phyloP scores from a whole-genome alignment of 2,329 filamentous ascomycete genomes.

The Fusarium ambrosium region DNA sequence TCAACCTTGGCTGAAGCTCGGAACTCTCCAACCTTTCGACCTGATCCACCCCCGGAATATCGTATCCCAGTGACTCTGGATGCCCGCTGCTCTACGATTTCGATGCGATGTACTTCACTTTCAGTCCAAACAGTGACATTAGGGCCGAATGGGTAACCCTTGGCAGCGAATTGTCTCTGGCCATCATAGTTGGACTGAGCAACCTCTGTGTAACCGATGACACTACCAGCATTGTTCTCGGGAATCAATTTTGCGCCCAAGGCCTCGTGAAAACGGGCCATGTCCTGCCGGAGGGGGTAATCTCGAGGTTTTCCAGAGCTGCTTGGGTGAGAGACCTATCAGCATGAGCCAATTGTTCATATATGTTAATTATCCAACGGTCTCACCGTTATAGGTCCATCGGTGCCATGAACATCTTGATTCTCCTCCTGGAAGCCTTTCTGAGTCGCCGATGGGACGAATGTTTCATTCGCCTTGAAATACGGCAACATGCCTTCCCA shows the following conservation, averaged over 20 bases:
- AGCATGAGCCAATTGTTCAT: background rate
- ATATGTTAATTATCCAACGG: too few species aligned
- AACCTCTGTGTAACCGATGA: background rate
- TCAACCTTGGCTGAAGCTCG: background rate
- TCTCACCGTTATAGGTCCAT: background rate
- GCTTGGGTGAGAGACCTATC: background rate
- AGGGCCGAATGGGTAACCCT: background rate
- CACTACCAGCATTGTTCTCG: background rate
- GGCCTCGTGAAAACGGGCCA: background rate
- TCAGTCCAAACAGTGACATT: background rate
- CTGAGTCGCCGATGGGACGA: background rate
- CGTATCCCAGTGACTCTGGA: background rate
- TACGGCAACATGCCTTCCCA: background rate
- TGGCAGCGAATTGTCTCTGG: background rate
- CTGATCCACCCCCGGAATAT: rapidly evolving
- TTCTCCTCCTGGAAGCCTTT: background rate
- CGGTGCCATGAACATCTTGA: background rate
- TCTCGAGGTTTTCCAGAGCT: background rate
- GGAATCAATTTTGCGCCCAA: background rate
- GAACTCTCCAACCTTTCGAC: rapidly evolving
- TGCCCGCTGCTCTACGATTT: background rate
- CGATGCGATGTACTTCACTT: background rate
- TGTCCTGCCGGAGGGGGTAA: background rate
- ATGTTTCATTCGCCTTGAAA: background rate
- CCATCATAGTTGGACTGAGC: background rate